Evolutionary conservation across 768 basidiomycete species (phyloP).

Genomic region (Leucocoprinus leucothites): DNA sequence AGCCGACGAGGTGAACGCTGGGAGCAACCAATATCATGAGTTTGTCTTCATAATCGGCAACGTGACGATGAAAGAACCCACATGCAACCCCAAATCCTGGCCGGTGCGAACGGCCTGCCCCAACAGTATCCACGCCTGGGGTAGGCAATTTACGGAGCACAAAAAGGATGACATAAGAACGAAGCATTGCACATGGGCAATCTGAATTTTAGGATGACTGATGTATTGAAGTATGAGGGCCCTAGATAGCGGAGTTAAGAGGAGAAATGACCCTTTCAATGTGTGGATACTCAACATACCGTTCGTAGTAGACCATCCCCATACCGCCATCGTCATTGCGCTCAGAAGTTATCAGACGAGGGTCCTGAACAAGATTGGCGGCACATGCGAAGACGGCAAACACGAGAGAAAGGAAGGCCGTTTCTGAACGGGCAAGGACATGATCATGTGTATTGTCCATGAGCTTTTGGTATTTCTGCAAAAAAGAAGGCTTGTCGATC

Average conservation of each 20-base stretch:
- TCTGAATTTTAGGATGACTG: conserved; percentile 81
- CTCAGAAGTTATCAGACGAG: conserved; percentile 55
- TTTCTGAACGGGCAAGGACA: conserved; percentile 52
- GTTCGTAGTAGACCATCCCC: conserved; percentile 89
- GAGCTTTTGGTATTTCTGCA: conserved; percentile 63
- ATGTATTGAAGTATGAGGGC: conserved; percentile 91
- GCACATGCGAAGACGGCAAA: conserved; percentile 93
- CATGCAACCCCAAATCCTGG: conserved; percentile 90
- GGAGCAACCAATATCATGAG: conserved; percentile 16
- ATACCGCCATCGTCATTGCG: conserved; percentile 75
- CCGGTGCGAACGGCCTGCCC: conserved; percentile 89
- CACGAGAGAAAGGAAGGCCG: conserved; percentile 76
- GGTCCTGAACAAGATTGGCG: conserved; percentile 74
- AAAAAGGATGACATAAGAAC: conserved; percentile 87
- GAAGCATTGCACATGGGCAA: conserved; percentile 88
- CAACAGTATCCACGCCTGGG: conserved; percentile 90
- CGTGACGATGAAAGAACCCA: conserved; percentile 37
- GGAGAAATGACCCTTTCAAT: conserved; percentile 9
- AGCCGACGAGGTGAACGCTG: conserved; percentile 84
- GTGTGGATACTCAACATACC: conserved; percentile 42
- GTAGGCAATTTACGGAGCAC: conserved; percentile 90
- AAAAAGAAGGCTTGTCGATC: conserved; percentile 81
- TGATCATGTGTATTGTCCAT: conserved; percentile 69
- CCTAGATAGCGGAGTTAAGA: conserved; percentile 35
- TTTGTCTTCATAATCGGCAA: conserved; percentile 9